Evolutionary conservation across 2,329 filamentous ascomycete genomes (phyloP), one percentile per base, ranked within the genome.

Genomic region (Hymenoscyphus linearis): DNA sequence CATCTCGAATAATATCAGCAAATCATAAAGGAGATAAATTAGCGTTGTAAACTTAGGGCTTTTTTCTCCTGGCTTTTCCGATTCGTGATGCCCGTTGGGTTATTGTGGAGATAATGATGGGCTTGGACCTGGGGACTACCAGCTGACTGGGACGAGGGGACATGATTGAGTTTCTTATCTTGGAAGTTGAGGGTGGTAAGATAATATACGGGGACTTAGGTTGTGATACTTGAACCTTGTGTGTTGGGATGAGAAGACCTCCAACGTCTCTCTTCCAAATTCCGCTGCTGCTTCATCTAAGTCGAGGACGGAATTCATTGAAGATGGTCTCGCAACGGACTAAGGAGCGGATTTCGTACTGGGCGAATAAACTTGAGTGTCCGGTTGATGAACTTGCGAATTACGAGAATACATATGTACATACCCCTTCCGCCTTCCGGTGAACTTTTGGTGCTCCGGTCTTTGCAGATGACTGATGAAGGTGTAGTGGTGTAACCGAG

Each of bases 381-480:
- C 66, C 65, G 31, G 65, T 68, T 18, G 66, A 68, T 60, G 65
- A 61, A 18, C 52, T 66, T 65, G 64, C 66, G 6, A 66, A 68
- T 57, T 66, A 67, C 58, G 66, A 68, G 53, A 68, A 68, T 58
- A 68, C 64, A 22, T 68, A 68, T 54, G 66, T 62, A 57, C 47
- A 57, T 60, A 3, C n/a, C 10, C 18, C 6, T 18, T n/a, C n/a
- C n/a, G n/a, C n/a, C n/a, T n/a, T 22, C 37, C n/a, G 9, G 26
- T 53, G 35, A 36, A 6, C n/a, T 40, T n/a, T 18, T 7, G 16
- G n/a, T 6, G 5, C n/a, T 4, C 13, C 2, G 16, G 27, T 50
- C 10, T 35, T 6, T 53, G 10, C 47, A 25, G 13, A 22, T 7
- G 31, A 40, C 59, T 64, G 26, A 66, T 9, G 16, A 47, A 16